Conservation (phyloP, 495 filamentous ascomycete genomes). For the Podospora pseudopauciseta region DNA sequence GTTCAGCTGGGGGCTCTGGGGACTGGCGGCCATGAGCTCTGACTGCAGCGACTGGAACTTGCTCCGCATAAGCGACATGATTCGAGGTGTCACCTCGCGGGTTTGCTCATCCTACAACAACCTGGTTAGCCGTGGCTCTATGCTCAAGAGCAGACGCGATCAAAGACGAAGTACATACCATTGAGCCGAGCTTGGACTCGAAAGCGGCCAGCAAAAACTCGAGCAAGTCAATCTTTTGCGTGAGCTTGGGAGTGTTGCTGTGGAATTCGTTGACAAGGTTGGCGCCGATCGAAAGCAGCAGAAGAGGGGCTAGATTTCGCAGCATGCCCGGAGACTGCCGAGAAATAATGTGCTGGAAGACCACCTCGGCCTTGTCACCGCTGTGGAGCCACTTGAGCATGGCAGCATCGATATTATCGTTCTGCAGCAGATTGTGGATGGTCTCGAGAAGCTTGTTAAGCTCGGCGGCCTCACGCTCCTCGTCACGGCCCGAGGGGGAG, state of each 20-base stretch:
- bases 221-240: slow-evolving; percentile 71
- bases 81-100: slow-evolving; percentile 63
- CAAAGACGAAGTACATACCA: slow-evolving; percentile 41
- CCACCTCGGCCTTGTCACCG: slow-evolving; percentile 60
- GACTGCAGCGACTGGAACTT: slow-evolving; percentile 70
- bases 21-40: slow-evolving; percentile 57
- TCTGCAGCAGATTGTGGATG: slow-evolving; percentile 62
- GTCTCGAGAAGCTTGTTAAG: slow-evolving; percentile 63
- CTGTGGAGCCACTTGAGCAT: slow-evolving; percentile 81
- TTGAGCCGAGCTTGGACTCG: slow-evolving; percentile 36
- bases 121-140: slow-evolving; percentile 15
- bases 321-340: slow-evolving; percentile 70
- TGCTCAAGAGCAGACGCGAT: background rate
- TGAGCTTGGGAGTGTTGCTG: slow-evolving; percentile 46
- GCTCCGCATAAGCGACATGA: slow-evolving; percentile 69
- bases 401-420: slow-evolving; percentile 66
- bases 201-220: slow-evolving; percentile 62
- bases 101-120: slow-evolving; percentile 66
- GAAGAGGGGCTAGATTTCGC: slow-evolving; percentile 65
- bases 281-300: slow-evolving; percentile 78
- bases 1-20: slow-evolving; percentile 60
- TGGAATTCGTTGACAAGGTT: slow-evolving; percentile 69
- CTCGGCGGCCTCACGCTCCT: slow-evolving; percentile 47
- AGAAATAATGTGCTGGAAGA: slow-evolving; percentile 80
- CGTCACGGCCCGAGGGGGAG: slow-evolving; percentile 34